Evolutionary conservation across 192 early-diverging fungal genomes (phyloP).

Genomic region (Gryganskiella cystojenkinii): DNA sequence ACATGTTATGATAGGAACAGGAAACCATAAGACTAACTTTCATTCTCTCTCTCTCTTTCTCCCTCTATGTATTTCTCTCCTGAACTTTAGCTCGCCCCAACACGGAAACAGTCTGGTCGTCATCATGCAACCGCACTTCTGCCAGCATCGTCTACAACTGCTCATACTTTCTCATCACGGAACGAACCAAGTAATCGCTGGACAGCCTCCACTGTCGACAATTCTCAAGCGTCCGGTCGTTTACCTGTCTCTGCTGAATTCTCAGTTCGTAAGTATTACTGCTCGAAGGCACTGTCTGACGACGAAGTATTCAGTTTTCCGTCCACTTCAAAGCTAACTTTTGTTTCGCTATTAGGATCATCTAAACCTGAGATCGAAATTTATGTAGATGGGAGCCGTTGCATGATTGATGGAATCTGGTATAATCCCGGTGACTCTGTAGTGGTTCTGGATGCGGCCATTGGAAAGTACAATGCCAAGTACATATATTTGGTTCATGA

Average conservation of each 20-base stretch:
- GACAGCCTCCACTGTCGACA: too few relatives aligned
- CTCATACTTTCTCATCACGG: too few relatives aligned
- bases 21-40: not conserved
- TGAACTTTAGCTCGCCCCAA: too few relatives aligned
- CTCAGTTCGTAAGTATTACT: too few relatives aligned
- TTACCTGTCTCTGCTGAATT: too few relatives aligned
- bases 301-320: not conserved
- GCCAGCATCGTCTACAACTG: too few relatives aligned
- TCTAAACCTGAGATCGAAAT: constrained; percentile 38
- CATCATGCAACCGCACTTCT: too few relatives aligned
- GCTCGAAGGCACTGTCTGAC: not conserved
- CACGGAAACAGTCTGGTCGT: too few relatives aligned
- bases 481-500: constrained; percentile 29
- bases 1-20: constrained; percentile 27
- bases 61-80: not conserved
- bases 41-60: not conserved
- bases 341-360: not conserved
- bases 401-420: constrained; percentile 50
- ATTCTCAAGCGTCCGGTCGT: too few relatives aligned
- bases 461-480: constrained; percentile 49
- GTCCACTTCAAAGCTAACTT: not conserved
- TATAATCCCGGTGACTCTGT: constrained; percentile 42
- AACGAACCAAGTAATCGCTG: too few relatives aligned
- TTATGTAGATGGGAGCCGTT: constrained; percentile 38
- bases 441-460: constrained; percentile 39